Conservation (phyloP, 2,329 filamentous ascomycete genomes). For the Monilinia fructicola region DNA sequence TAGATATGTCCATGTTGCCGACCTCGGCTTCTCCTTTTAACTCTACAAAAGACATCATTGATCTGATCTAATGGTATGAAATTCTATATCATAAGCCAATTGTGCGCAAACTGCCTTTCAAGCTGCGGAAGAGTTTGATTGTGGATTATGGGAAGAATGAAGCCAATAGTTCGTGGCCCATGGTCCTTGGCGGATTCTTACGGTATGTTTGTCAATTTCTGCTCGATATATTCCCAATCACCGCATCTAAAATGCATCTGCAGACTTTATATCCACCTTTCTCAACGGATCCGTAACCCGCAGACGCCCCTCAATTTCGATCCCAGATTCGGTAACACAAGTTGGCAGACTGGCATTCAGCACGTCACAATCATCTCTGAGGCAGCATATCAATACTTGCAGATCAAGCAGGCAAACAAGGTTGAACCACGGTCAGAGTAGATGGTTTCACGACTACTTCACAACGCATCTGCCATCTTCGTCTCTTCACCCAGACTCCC, state of each 20-base stretch:
- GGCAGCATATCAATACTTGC: slow-evolving; percentile 18
- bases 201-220: slow-evolving; percentile 28
- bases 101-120: background rate
- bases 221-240: slow-evolving; percentile 6
- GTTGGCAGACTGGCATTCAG: slow-evolving; percentile 21
- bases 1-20: slow-evolving; percentile 6
- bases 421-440: slow-evolving; percentile 25
- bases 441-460: slow-evolving; percentile 88
- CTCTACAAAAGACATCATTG: slow-evolving; percentile 9
- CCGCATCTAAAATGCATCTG: slow-evolving; percentile 18
- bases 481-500: slow-evolving; percentile 84
- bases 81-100: background rate
- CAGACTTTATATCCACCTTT: slow-evolving; percentile 39
- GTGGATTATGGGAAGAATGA: slow-evolving; percentile 29
- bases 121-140: background rate
- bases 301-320: background rate
- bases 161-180: slow-evolving; percentile 21
- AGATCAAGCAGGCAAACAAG: slow-evolving; percentile 18
- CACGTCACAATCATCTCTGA: slow-evolving; percentile 17
- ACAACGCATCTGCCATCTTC: slow-evolving; percentile 93
- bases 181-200: slow-evolving; percentile 41
- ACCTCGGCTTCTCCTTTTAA: slow-evolving; percentile 1
- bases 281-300: slow-evolving; percentile 27
- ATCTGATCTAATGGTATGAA: background rate
- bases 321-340: slow-evolving; percentile 17